Base-by-base conservation (phyloP, 352 stramenopile species). In the Phytopythium montanum region DNA sequence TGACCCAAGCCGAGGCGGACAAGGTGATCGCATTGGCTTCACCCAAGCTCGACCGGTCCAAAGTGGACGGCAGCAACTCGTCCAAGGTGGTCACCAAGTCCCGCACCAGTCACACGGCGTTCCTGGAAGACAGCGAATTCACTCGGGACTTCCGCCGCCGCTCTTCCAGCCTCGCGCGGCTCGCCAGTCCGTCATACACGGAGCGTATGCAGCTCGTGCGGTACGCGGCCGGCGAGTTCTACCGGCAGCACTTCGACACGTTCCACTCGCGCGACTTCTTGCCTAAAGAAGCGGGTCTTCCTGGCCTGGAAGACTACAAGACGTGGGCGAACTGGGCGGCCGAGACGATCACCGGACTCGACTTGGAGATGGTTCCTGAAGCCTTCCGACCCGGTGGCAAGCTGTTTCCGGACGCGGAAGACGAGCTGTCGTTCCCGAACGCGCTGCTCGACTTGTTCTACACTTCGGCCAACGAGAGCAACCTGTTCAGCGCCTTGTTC, bases 71-170 rank as follows among this genome's bases (percentile, higher is more conserved):
- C 16, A 69, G 64, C 52, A 91, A 92, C 60, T 75, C 68, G n/a
- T 84, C 76, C 2, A 85, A 66, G 52, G 73, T 88, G 26, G 79
- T 91, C 16, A 79, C 75, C 26, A 65, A 75, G 36, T 76, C 78
- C 3, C 81, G 85, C 7, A 95, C 85, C 39, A 93, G 83, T 41
- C 81, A 95, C 71, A 95, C 85, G 25, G 76, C 85, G 9, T 95
- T 93, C 65, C 59, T 95, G 9, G 68, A 78, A 0, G 79, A 92
- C 51, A 70, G 58, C 19, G 57, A 68, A 13, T 91, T 95, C 59
- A 88, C 83, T 29, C 81, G 81, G 13, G 77, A 91, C 28, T 92
- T 93, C 42, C 81, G 81, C n/a, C 69, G 74, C 26, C 79, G 85
- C 6, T 86, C 81, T 21, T 75, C 83, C 34, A 60, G 52, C 23